phyloP scores from a whole-genome alignment of 2,329 filamentous ascomycete species.

The Allantophomopsis cytisporea region DNA sequence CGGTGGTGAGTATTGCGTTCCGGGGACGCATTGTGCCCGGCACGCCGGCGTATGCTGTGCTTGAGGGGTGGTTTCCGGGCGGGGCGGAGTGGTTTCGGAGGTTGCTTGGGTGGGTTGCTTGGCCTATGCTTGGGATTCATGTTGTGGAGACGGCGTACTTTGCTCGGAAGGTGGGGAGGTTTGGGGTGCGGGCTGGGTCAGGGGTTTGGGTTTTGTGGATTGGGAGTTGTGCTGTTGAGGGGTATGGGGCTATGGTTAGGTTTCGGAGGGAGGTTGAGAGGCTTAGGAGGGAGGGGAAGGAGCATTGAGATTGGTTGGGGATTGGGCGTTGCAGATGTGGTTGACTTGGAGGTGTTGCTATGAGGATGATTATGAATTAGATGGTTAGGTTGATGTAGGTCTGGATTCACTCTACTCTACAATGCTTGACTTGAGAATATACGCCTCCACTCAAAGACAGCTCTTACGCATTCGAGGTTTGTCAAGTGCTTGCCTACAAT shows the following conservation, averaged over 20 bases:
- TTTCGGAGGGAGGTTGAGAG: neutral
- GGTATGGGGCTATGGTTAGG: slow-evolving; percentile 18
- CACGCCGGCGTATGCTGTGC: neutral
- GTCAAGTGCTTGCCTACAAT: no score
- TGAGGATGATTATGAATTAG: no score
- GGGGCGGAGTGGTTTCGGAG: slow-evolving; percentile 44
- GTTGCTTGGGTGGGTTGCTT: slow-evolving; percentile 43
- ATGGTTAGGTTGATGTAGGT: no score
- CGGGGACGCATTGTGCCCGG: slow-evolving; percentile 17
- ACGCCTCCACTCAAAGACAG: no score
- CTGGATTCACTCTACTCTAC: no score
- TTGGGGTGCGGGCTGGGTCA: slow-evolving; percentile 29
- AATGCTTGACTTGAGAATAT: no score
- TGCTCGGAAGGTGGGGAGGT: slow-evolving; percentile 29
- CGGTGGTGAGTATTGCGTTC: slow-evolving; percentile 20
- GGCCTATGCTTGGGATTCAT: slow-evolving; percentile 52
- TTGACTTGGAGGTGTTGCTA: no score
- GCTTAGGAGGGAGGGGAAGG: neutral
- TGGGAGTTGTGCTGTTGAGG: slow-evolving; percentile 37
- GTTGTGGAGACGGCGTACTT: slow-evolving; percentile 43
- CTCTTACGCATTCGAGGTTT: no score
- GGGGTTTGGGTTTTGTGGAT: slow-evolving; percentile 42
- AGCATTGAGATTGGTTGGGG: neutral
- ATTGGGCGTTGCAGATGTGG: neutral
- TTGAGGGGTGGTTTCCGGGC: slow-evolving; percentile 30